These are phyloP conservation scores for Herpetospermum pedunculosum DNA, from an alignment of 306 rosid species.

Conservation along the genomic window DNA sequence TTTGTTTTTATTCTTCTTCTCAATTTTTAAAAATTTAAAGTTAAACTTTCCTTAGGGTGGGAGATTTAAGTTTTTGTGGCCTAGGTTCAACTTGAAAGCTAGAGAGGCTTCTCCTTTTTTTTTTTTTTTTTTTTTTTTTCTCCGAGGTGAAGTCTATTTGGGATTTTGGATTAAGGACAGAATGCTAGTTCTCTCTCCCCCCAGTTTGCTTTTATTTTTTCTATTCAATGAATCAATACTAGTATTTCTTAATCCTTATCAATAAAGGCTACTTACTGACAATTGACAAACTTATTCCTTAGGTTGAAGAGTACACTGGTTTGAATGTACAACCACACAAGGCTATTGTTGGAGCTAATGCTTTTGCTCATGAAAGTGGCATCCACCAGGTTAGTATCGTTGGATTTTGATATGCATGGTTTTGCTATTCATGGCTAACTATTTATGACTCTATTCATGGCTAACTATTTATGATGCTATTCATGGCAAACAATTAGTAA, in stretches of 20 bases:
- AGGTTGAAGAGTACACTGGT: constrained; percentile 88
- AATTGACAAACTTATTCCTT: background rate
- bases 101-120: too few species aligned
- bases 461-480: too few species aligned
- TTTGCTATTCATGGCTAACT: background rate
- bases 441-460: too few species aligned
- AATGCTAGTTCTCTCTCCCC: background rate
- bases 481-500: background rate
- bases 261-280: constrained; percentile 5
- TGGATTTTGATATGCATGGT: constrained; percentile 4
- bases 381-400: constrained; percentile 74
- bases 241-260: background rate
- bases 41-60: background rate
- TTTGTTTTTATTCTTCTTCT: background rate
- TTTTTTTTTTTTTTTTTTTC: too few species aligned
- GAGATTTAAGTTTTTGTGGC: background rate
- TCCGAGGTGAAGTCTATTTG: background rate
- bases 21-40: background rate
- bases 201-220: background rate
- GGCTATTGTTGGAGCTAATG: constrained; percentile 92
- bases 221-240: background rate
- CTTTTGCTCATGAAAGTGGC: constrained; percentile 97
- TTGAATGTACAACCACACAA: constrained; percentile 88
- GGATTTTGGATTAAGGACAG: background rate
- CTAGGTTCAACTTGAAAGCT: background rate